Evolutionary conservation across 176 grass and related monocot species (phyloP), one percentile per base, ranked within the genome.

Genomic region (Saccharum spontaneum): DNA sequence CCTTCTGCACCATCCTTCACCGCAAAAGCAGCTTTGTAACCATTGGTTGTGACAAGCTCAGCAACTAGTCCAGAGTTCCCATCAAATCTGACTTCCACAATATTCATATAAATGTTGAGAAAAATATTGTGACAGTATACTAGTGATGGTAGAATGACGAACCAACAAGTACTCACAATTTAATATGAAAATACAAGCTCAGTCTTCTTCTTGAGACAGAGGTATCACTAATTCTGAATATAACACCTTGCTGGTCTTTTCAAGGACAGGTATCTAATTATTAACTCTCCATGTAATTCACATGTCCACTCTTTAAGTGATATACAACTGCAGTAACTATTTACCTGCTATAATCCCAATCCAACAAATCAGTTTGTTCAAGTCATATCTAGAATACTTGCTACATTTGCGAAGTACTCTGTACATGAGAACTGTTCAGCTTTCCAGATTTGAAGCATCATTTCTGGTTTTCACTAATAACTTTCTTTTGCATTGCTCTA

Each of bases 1-100:
- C 93, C 97, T 68, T 96, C 97, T 13, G 88, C 97, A 73, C 97
- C 97, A 86, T 96, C 97, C 90, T 92, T 99, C 7, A 97, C 91
- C 1, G 94, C 90, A 36, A 89, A 99, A 69, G 94, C 94, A 86
- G 91, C 79, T 85, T 99, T 97, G 64, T 92, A 99, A 74, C 97
- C 97, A 87, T 97, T 99, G 48, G 88, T 75, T 68, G 94, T 90
- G 37, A 90, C 79, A 73, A 99, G 88, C 61, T 99, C 97, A 73
- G 97, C 90, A 79, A 94, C 92, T 55, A 97, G 80, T 71, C 91
- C 82, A 3, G 94, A 96, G 38, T 91, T 94, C 84, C 94, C 97
- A 52, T 99, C 92, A 86, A 94, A 92, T 80, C 97, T 99, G 90
- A 66, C 69, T 86, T 76, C n/a, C 71, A 88, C 24, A 50, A 70